Conservation (phyloP, 2,329 filamentous ascomycete genomes). For the Penicillium concentricum region DNA sequence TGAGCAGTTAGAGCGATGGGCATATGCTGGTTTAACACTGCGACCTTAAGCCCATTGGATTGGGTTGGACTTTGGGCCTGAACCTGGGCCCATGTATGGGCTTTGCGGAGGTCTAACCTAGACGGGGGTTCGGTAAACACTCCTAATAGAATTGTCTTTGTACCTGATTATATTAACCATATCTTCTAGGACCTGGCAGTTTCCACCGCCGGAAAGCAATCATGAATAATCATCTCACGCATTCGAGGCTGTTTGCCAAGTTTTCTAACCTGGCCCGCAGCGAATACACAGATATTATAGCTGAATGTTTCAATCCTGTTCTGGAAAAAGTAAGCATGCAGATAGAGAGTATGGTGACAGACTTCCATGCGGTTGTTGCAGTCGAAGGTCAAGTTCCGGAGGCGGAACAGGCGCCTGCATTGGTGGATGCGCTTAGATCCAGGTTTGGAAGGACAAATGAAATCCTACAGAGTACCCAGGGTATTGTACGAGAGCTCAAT, state of each 20-base stretch:
- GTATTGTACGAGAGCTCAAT: background rate
- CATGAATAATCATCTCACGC: background rate
- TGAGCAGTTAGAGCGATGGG: background rate
- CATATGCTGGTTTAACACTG: background rate
- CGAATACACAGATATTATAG: background rate
- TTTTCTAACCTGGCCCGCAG: background rate
- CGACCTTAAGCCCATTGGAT: no score
- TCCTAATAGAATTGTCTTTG: background rate
- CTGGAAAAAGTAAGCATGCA: background rate
- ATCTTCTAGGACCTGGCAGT: background rate
- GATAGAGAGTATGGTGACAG: background rate
- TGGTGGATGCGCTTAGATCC: background rate
- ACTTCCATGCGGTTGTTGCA: background rate
- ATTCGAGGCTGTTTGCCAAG: background rate
- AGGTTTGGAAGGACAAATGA: background rate
- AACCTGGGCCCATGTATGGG: no score
- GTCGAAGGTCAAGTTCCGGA: background rate
- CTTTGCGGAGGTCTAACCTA: no score
- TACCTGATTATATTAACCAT: background rate
- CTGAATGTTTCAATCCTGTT: background rate
- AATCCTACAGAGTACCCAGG: background rate
- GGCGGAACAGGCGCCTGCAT: background rate
- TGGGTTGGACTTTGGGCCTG: no score
- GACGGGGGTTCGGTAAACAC: slow-evolving; percentile 1
- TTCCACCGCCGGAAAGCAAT: background rate